Percentiles rank a stretch among this genome's conserved stretches.
phyloP scores from a whole-genome alignment of 768 basidiomycete species.

The Lentinula sp. region DNA sequence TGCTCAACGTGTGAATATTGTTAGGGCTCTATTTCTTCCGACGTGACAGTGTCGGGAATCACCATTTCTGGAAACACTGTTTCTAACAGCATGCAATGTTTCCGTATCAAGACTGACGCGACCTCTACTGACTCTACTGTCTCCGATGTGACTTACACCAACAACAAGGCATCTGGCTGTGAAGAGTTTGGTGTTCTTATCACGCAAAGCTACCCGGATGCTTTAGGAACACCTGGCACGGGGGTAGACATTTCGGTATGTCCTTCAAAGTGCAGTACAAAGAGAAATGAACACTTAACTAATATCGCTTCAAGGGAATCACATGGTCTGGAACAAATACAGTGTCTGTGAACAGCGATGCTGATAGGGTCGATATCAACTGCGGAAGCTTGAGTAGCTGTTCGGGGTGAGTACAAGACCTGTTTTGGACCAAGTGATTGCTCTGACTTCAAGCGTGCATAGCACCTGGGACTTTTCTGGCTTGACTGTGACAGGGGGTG shows the following conservation, averaged over 20 bases:
- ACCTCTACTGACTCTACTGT: conserved; percentile 1
- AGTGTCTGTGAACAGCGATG: background rate
- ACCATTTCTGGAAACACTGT: conserved; percentile 5
- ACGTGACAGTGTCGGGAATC: background rate
- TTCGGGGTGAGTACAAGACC: background rate
- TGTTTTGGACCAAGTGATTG: background rate
- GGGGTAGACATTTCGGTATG: conserved; percentile 2
- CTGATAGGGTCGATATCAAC: conserved; percentile 3
- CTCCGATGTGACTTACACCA: background rate
- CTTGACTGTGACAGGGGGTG: background rate
- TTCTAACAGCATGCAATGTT: background rate
- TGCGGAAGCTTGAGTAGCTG: conserved; percentile 5
- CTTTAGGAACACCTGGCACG: conserved; percentile 3
- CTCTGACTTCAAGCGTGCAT: background rate
- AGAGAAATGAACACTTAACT: background rate
- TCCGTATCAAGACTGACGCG: conserved; percentile 6
- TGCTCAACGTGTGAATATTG: background rate
- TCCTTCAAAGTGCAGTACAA: background rate
- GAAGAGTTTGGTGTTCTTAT: conserved; percentile 4
- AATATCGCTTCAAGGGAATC: background rate
- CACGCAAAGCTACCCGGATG: conserved; percentile 2
- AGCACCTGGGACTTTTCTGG: conserved; percentile 5
- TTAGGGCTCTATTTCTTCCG: conserved; percentile 2
- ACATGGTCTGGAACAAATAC: conserved; percentile 3
- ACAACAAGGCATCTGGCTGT: conserved; percentile 3